Evolutionary conservation across 129 eudicot genomes (phyloP).

Genomic region (Flaveria trinervia): DNA sequence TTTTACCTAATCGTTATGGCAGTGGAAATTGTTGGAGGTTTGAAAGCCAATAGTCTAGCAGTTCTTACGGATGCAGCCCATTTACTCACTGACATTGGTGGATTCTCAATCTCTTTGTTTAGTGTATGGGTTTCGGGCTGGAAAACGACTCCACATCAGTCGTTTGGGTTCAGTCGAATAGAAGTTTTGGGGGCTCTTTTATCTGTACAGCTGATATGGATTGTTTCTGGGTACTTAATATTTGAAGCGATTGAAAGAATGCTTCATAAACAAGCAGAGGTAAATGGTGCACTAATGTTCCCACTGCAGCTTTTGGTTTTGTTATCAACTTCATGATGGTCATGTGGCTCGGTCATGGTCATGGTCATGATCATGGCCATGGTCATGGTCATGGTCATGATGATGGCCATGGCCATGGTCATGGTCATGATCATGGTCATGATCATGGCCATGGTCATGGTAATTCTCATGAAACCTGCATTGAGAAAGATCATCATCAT

Average conservation of each 20-base stretch:
- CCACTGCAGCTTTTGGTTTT: constrained; percentile 70
- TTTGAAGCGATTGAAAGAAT: constrained; percentile 63
- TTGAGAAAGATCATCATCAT: not conserved
- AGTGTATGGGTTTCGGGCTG: constrained; percentile 67
- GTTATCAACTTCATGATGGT: constrained; percentile 60
- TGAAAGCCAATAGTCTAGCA: constrained; percentile 74
- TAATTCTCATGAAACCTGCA: constrained; percentile 23
- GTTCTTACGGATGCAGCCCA: constrained; percentile 81
- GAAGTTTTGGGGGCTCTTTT: constrained; percentile 72
- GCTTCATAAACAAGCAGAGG: constrained; percentile 45
- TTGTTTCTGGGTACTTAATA: constrained; percentile 63
- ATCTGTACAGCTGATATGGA: constrained; percentile 73
- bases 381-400: constrained; percentile 49
- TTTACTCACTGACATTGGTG: constrained; percentile 63
- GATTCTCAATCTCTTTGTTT: constrained; percentile 65
- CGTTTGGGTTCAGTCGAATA: constrained; percentile 76
- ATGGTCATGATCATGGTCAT: constrained; percentile 25
- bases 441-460: constrained; percentile 24
- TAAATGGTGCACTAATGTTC: constrained; percentile 63
- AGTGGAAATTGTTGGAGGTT: constrained; percentile 66
- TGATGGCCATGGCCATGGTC: constrained; percentile 25
- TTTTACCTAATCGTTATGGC: constrained; percentile 55
- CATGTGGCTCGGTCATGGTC: constrained; percentile 64
- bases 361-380: constrained; percentile 28
- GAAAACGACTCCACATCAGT: constrained; percentile 55